These are phyloP conservation scores for Leccinum rimulosum DNA, from an alignment of 768 basidiomycete genomes.

Conservation along the genomic window DNA sequence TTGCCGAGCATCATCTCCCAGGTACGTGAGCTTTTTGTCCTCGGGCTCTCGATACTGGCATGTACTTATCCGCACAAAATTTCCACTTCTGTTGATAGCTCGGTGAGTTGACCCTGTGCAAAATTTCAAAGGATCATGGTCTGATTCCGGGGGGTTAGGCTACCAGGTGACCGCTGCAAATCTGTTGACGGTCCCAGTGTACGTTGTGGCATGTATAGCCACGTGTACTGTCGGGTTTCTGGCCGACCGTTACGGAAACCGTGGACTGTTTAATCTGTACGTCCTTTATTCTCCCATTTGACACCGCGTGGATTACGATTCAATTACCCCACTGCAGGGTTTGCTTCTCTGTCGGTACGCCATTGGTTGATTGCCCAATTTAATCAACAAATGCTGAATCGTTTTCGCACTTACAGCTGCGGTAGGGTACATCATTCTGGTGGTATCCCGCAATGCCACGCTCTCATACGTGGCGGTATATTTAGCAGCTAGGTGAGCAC, in stretches of 20 bases:
- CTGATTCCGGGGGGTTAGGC: conserved; percentile 34
- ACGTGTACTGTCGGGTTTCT: conserved; percentile 61
- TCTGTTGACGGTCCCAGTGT: conserved; percentile 75
- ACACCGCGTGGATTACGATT: neutral
- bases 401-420: conserved; percentile 35
- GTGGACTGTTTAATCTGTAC: conserved; percentile 45
- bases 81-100: conserved; percentile 29
- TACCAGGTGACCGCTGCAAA: conserved; percentile 70
- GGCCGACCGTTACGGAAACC: too few species aligned
- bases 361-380: neutral
- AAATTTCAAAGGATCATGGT: neutral
- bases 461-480: conserved; percentile 73
- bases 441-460: conserved; percentile 56
- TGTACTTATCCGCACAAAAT: neutral
- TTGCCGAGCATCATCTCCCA: conserved; percentile 75
- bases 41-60: neutral
- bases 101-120: conserved; percentile 29
- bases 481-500: conserved; percentile 60
- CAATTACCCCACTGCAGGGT: conserved; percentile 9
- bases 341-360: conserved; percentile 28
- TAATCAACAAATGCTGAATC: neutral
- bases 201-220: conserved; percentile 61
- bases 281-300: conserved; percentile 18
- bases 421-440: conserved; percentile 68
- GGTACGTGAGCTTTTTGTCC: conserved; percentile 29